phyloP scores from a whole-genome alignment of 192 early-diverging fungal species.

The Chytriomyces confervae region DNA sequence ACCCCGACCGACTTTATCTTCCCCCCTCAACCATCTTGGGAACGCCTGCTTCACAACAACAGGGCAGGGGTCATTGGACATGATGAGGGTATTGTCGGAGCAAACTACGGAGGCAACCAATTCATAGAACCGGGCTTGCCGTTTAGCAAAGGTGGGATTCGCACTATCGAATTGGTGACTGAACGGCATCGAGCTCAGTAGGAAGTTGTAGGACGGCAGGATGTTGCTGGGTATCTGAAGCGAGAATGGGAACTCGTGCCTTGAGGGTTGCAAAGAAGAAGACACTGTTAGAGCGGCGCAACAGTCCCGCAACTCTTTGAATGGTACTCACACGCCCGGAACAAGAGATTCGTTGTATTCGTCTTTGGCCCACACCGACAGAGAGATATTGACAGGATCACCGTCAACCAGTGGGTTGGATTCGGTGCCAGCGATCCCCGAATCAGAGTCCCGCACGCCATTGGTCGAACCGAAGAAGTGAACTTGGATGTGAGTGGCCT shows the following conservation, averaged over 20 bases:
- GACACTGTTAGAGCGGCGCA: neutral
- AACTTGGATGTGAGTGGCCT: neutral
- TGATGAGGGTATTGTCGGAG: conserved; percentile 12
- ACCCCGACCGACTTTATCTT: conserved; percentile 24
- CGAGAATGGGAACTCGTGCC: conserved; percentile 34
- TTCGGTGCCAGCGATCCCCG: neutral
- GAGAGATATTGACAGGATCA: conserved; percentile 9
- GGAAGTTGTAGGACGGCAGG: conserved; percentile 28
- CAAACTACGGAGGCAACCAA: conserved; percentile 25
- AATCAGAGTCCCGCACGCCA: neutral
- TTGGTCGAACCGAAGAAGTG: conserved; percentile 25
- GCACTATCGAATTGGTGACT: conserved; percentile 17
- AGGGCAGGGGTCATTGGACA: conserved; percentile 20
- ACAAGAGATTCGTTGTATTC: neutral
- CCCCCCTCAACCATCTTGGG: conserved; percentile 12
- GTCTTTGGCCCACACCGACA: conserved; percentile 17
- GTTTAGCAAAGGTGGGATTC: conserved; percentile 1
- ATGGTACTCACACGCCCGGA: conserved; percentile 18
- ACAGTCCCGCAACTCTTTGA: neutral
- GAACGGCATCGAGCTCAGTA: conserved; percentile 30
- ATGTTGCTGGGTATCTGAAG: conserved; percentile 32
- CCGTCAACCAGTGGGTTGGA: neutral
- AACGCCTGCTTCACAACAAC: conserved; percentile 21
- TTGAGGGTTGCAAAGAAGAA: neutral
- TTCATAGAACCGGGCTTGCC: conserved; percentile 21